Evolutionary conservation across 768 basidiomycete species (phyloP), one percentile per base, ranked within the genome.

Genomic region (Suillus placidus): DNA sequence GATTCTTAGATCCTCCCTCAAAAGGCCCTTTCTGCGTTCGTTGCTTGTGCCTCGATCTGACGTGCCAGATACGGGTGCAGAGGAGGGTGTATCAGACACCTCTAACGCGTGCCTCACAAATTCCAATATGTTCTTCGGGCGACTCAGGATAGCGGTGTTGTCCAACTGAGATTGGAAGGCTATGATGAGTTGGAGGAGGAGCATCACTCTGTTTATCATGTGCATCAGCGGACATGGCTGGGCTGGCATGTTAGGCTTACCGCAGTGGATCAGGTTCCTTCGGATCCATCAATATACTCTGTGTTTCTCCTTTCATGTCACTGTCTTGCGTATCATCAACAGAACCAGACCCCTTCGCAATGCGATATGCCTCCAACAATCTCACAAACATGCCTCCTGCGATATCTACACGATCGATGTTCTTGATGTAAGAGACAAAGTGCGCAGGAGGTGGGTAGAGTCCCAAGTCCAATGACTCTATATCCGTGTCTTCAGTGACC

Each of bases 91-190:
- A 18, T 42, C 55, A 20, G 76, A 72, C 6, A 86, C 78, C 57
- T 88, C 86, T 6, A 97, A 78, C 1, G 91, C 90, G 65, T 93
- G 88, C 63, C 90, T 90, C 32, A 98, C 82, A 72, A 97, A 97
- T 3, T 84, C 81, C n/a, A 99, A 75, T 12, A 96, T 83, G 64
- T 95, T 88, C 12, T 83, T 83, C 0, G 93, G 91, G 65, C 90
- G 72, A 62, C 67, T 76, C 42, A 89, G 78, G 37, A 95, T 85
- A 66, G 83, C 88, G 4, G 84, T 82, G 0, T 86, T 81, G 0
- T 88, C 84, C 5, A 94, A 78, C 61, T 87, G 83, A 1, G 86
- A 81, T 73, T 95, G 92, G 82, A 97, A 90, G 70, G 91, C 87
- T 67, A 95, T 81, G 40, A 94, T 87, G 42, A 97, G 80, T 72